Percentiles rank a stretch among this genome's conserved stretches.
phyloP scores from a whole-genome alignment of 2,329 filamentous ascomycete species.

The Dothiorella sarmentorum region DNA sequence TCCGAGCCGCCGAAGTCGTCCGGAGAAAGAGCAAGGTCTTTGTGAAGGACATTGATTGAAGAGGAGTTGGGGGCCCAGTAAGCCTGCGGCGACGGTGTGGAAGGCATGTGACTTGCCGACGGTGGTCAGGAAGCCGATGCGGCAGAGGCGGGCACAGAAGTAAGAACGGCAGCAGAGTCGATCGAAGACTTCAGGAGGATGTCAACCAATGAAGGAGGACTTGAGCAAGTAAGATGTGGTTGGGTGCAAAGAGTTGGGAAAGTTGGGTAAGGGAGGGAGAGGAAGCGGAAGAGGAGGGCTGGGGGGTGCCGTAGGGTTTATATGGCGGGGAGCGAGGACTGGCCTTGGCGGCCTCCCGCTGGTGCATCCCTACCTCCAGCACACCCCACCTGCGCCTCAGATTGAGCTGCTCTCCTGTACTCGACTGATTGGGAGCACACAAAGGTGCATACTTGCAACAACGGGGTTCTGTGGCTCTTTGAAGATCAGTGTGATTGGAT shows the following conservation, averaged over 20 bases:
- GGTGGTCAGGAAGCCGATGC: neutral
- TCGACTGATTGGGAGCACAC: neutral
- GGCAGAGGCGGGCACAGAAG: neutral
- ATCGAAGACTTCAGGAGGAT: neutral
- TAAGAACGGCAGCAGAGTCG: neutral
- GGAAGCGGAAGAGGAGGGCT: neutral
- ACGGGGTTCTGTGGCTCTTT: neutral
- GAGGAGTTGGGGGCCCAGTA: neutral
- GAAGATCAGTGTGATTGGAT: neutral
- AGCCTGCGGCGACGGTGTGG: neutral
- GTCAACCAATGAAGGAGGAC: neutral
- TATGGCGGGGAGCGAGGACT: constrained; percentile 10
- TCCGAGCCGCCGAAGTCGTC: neutral
- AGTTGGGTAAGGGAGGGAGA: neutral
- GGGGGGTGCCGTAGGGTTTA: constrained; percentile 3
- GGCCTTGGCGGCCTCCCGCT: constrained; percentile 15
- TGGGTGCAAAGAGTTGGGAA: neutral
- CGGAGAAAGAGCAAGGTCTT: neutral
- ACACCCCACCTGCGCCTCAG: neutral
- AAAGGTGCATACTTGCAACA: neutral
- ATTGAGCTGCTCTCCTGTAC: neutral
- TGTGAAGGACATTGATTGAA: neutral
- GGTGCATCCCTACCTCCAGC: constrained; percentile 5
- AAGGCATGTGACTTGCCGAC: neutral
- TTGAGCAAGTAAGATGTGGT: neutral